Conservation (phyloP, 441 rosid species). For the Eruca vesicaria region DNA sequence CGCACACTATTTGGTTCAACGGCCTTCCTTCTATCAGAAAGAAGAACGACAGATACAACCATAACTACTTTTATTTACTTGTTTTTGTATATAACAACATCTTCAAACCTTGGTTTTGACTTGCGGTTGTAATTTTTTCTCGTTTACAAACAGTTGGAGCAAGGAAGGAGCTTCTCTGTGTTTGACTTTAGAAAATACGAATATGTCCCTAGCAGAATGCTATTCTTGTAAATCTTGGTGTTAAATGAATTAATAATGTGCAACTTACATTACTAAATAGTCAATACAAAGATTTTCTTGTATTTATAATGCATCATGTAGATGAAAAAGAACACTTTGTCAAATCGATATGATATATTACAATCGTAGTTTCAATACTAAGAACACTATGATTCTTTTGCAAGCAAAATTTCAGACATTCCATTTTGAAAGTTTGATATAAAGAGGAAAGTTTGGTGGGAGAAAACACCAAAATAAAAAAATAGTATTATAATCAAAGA, state of each 20-base stretch:
- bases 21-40: slow-evolving; percentile 4
- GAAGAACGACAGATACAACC: slow-evolving; percentile 43
- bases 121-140: slow-evolving; percentile 31
- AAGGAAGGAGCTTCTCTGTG: neutral
- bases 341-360: neutral
- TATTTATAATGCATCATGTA: neutral
- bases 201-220: neutral
- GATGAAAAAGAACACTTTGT: neutral
- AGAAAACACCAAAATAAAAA: neutral
- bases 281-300: neutral
- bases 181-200: slow-evolving; percentile 1
- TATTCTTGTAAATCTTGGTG: neutral
- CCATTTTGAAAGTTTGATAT: slow-evolving; percentile 35
- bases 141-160: slow-evolving; percentile 26
- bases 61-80: slow-evolving; percentile 5
- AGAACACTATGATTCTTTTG: neutral
- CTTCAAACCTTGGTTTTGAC: slow-evolving; percentile 30
- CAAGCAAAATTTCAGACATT: neutral
- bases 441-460: slow-evolving; percentile 39
- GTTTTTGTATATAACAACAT: neutral
- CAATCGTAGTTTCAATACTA: neutral
- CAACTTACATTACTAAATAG: neutral
- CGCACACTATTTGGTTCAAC: slow-evolving; percentile 25
- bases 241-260: neutral
- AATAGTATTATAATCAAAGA: neutral